Evolutionary conservation across 257 asterid genomes (phyloP), one percentile per base, ranked within the genome.

Genomic region (Henckelia pumila): DNA sequence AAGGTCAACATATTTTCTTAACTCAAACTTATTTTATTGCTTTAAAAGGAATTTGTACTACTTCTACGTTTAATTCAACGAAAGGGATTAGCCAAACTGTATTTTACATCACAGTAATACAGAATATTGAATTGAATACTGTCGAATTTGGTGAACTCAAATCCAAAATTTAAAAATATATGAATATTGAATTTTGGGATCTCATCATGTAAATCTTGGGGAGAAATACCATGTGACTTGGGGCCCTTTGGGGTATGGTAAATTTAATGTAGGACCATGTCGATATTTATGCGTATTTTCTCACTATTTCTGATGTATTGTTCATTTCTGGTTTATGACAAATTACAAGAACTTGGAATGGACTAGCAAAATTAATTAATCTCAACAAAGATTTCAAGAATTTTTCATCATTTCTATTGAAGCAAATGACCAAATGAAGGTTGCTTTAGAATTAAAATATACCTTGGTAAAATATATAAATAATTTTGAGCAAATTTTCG

Each of bases 211-310:
- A 47, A 47, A 17, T 47, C 21, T 14, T 47, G 20, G 55, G 44
- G 63, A 32, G 57, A 70, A 29, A 40, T 50, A 71, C 50, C 70
- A 63, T 40, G 75, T 63, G 75, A 71, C 52, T 55, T 37, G 66
- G 69, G 70, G 75, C 20, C 70, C 75, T 58, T 71, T 71, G 60
- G 52, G 30, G 47, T 40, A 4, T 63, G 64, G 25, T 50, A 20
- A 59, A 60, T 49, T 60, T 49, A 70, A 60, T 61, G 62, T 20
- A 61, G 56, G 44, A 8, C 44, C 64, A 40, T 17, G 19, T 6
- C 57, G n/a, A 35, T 56, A 35, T 25, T 52, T 17, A 24, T 62
- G 62, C 4, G 5, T 32, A 44, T 44, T 44, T 44, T 6, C 19
- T 44, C 52, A 14, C 52, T 44, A 14, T 63, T 53, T 71, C 35